Evolutionary conservation across 2,329 filamentous ascomycete genomes (phyloP), one percentile per base, ranked within the genome.

Genomic region (Volutella citrinella): DNA sequence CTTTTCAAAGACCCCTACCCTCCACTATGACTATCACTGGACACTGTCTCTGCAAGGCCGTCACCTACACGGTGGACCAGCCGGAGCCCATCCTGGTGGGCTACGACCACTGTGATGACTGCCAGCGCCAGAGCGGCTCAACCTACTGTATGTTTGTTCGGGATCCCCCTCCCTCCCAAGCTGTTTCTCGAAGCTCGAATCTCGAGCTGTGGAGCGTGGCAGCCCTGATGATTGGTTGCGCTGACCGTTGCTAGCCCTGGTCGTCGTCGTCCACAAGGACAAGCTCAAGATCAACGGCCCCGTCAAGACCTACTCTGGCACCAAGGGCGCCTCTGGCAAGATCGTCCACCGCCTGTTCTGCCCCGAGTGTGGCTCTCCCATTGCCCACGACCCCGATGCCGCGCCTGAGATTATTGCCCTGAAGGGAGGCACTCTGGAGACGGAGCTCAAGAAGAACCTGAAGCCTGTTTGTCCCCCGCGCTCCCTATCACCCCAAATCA

Each of bases 21-120:
- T n/a, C 39, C 64, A 77, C 45, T 43, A 84, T 84, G 80, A 66
- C 72, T 75, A 70, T 84, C 57, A 71, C 72, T 34, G 80, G 80
- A 61, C 80, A 84, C 72, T 84, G 80, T 59, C 78, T 84, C 46
- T 84, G 80, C 73, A 80, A 80, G 59, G 73, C 76, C 52, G 76
- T 84, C 63, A 84, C 81, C 56, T 89, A 87, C 72, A 72, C 72
- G 55, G 66, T 61, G 31, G 69, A 73, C 57, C 60, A 72, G 39
- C 72, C 75, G 17, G 64, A 60, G 30, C 72, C 72, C 33, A 53
- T 74, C 34, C 26, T 74, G 59, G 76, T 75, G 32, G 80, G 74
- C 45, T 84, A 84, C 59, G 82, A 84, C 56, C 80, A 84, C 68
- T 84, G 80, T 53, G 80, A 84, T 55, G 80, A 84, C 63, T 84